Evolutionary conservation across 805 yeast species (phyloP).

Genomic region (Metschnikowia kofuensis): DNA sequence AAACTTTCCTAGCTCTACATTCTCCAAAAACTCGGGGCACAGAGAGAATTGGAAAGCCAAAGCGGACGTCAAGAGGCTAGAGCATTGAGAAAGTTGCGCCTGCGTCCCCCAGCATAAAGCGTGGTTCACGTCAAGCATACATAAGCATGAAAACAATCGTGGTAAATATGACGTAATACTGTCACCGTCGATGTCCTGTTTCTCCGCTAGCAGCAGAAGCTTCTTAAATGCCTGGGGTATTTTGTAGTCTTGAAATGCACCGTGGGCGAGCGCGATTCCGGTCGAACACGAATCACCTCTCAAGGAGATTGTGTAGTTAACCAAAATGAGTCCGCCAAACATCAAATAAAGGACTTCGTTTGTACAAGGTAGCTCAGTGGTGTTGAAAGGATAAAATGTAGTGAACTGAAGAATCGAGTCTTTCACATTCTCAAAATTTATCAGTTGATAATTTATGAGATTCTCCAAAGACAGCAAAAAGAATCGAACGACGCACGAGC

Average conservation of each 20-base stretch:
- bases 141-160: conserved; percentile 47
- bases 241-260: conserved; percentile 45
- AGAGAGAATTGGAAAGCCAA: background rate
- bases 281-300: conserved; percentile 61
- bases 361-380: background rate
- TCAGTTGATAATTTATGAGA: conserved; percentile 34
- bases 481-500: conserved; percentile 34
- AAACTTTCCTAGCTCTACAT: conserved; percentile 5
- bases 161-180: conserved; percentile 22
- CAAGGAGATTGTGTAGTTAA: conserved; percentile 56
- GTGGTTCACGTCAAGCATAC: conserved; percentile 49
- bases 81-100: conserved; percentile 4
- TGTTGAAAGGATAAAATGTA: conserved; percentile 33
- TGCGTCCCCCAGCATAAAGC: conserved; percentile 52
- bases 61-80: background rate
- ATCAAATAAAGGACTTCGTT: conserved; percentile 27
- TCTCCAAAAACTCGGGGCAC: conserved; percentile 1
- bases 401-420: conserved; percentile 33
- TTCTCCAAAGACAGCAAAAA: conserved; percentile 41
- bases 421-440: conserved; percentile 32
- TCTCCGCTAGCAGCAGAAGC: background rate
- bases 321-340: conserved; percentile 29
- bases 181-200: conserved; percentile 7
- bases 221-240: conserved; percentile 39
- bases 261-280: conserved; percentile 46